phyloP scores from a whole-genome alignment of 2,329 filamentous ascomycete genomes.

The Dryadomyces quercus-mongolicae region DNA sequence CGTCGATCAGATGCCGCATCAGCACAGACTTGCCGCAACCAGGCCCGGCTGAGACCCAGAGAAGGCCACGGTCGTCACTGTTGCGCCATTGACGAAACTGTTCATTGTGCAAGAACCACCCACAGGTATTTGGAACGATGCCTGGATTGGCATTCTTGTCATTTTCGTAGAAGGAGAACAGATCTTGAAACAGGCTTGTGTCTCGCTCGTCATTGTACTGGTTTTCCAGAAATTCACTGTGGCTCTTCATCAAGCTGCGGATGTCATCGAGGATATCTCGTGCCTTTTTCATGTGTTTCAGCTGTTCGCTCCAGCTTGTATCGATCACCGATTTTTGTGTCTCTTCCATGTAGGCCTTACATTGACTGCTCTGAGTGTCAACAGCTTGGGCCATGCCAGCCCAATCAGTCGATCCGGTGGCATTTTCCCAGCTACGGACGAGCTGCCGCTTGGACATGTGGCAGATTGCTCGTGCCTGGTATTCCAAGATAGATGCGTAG shows the following conservation, averaged over 20 bases:
- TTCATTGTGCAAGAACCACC: background rate
- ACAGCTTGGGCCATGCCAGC: background rate
- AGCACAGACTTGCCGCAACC: slow-evolving; percentile 6
- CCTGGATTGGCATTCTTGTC: background rate
- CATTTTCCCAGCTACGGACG: background rate
- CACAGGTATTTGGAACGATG: background rate
- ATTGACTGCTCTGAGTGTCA: background rate
- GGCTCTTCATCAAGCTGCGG: background rate
- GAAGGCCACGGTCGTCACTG: background rate
- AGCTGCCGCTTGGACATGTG: background rate
- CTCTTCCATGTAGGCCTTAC: background rate
- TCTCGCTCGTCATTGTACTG: background rate
- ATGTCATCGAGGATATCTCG: background rate
- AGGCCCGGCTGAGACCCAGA: slow-evolving; percentile 6
- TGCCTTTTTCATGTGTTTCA: background rate
- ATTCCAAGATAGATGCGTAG: background rate
- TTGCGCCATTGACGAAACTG: background rate
- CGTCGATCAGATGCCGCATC: background rate
- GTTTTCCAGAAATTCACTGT: background rate
- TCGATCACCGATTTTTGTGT: background rate
- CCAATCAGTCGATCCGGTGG: background rate
- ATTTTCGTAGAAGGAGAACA: background rate
- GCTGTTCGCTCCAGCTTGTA: background rate
- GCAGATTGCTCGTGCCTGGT: background rate
- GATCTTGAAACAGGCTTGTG: background rate